Conservation (phyloP, 2,329 filamentous ascomycete species). For the Trichoderma citrinoviride region DNA sequence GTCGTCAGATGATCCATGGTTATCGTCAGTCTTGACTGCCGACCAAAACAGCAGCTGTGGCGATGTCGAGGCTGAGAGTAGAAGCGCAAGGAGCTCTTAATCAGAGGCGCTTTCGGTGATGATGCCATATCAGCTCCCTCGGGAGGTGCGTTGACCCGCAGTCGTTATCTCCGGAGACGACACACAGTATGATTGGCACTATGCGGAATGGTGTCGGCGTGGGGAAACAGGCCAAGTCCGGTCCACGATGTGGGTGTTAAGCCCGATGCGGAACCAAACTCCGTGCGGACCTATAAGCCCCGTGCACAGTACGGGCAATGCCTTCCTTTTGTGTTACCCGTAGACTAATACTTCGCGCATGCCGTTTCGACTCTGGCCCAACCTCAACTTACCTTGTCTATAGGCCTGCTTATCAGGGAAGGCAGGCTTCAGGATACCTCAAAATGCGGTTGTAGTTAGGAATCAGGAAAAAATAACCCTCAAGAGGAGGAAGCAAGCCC, state of each 20-base stretch:
- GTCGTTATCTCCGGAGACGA: slow-evolving; percentile 1
- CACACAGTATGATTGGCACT: not conserved
- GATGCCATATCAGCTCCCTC: slow-evolving; percentile 11
- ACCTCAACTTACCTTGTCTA: not conserved
- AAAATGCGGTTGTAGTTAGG: not conserved
- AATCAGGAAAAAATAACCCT: slow-evolving; percentile 19
- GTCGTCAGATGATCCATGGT: slow-evolving; percentile 25
- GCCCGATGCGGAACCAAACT: not conserved
- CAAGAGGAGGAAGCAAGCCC: slow-evolving; percentile 21
- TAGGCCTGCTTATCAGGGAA: not conserved
- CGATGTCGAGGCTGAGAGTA: not conserved
- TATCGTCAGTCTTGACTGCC: not conserved
- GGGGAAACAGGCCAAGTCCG: not conserved
- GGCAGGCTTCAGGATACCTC: not conserved
- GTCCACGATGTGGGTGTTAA: not conserved
- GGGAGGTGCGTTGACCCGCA: not conserved
- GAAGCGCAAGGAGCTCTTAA: not conserved
- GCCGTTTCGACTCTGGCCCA: not conserved
- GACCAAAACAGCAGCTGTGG: too few species aligned
- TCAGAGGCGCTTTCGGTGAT: slow-evolving; percentile 3
- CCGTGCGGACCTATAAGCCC: not conserved
- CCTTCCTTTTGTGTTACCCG: not conserved
- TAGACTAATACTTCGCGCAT: not conserved
- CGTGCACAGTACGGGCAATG: not conserved
- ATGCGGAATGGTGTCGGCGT: not conserved